Evolutionary conservation across 345 rosid species (phyloP).

Genomic region (Citrus maxima): DNA sequence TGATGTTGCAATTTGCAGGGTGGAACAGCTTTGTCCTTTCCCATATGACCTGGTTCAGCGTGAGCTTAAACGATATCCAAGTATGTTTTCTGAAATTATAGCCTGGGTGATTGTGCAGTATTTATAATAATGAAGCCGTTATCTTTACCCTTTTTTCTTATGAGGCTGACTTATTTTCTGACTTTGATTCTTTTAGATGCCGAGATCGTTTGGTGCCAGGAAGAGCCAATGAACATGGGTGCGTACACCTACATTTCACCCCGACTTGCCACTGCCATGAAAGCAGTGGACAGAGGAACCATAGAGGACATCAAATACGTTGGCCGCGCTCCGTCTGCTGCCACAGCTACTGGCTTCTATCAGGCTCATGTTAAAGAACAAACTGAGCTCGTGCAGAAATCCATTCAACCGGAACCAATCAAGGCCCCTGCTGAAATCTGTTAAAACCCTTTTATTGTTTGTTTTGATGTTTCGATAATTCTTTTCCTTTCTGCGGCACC

Average conservation of each 20-base stretch:
- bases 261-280: slow-evolving; percentile 63
- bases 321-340: slow-evolving; percentile 77
- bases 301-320: slow-evolving; percentile 59
- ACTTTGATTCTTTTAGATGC: slow-evolving; percentile 36
- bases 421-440: slow-evolving; percentile 17
- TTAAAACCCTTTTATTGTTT: neutral
- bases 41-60: slow-evolving; percentile 79
- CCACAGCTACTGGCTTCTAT: slow-evolving; percentile 76
- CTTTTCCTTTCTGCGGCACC: neutral
- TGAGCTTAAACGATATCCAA: slow-evolving; percentile 76
- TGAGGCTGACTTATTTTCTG: neutral
- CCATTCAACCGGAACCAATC: slow-evolving; percentile 58
- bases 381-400: slow-evolving; percentile 50
- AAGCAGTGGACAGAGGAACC: slow-evolving; percentile 46
- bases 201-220: slow-evolving; percentile 84
- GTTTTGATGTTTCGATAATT: neutral
- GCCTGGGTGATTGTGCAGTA: neutral
- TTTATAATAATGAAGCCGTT: neutral
- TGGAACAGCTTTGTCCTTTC: slow-evolving; percentile 80
- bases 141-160: neutral
- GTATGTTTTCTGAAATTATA: slow-evolving; percentile 28
- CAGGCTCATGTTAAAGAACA: slow-evolving; percentile 56
- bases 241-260: slow-evolving; percentile 53
- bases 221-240: slow-evolving; percentile 93
- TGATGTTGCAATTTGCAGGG: slow-evolving; percentile 79